Conservation (phyloP, 495 filamentous ascomycete species). For the Penicillium salamii region DNA sequence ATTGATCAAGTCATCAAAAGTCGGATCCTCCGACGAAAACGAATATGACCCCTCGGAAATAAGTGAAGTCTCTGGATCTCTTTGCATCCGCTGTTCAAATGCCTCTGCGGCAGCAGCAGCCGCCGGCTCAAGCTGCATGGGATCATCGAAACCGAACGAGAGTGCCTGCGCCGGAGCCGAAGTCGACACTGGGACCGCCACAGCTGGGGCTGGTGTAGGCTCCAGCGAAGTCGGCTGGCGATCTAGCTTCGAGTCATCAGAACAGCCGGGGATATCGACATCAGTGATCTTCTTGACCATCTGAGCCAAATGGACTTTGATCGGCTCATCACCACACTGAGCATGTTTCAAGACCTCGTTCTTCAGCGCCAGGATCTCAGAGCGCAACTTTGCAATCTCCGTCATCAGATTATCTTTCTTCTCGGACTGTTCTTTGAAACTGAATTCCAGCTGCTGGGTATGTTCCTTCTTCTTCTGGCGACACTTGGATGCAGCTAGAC, state of each 20-base stretch:
- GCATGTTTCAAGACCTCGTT: slow-evolving; percentile 58
- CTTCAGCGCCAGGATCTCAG: slow-evolving; percentile 53
- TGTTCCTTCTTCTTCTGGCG: slow-evolving; percentile 83
- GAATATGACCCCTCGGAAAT: slow-evolving; percentile 29
- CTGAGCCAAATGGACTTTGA: slow-evolving; percentile 46
- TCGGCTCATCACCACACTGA: slow-evolving; percentile 54
- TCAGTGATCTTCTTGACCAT: slow-evolving; percentile 42
- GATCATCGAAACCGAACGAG: slow-evolving; percentile 40
- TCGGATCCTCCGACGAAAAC: slow-evolving; percentile 29
- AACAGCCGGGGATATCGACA: slow-evolving; percentile 15
- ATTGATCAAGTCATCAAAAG: slow-evolving; percentile 36
- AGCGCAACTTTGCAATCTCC: slow-evolving; percentile 45
- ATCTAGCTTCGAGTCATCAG: neutral
- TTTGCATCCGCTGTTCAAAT: slow-evolving; percentile 30
- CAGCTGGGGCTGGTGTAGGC: neutral
- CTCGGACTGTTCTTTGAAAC: slow-evolving; percentile 44
- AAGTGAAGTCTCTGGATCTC: slow-evolving; percentile 28
- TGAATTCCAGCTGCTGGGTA: slow-evolving; percentile 55
- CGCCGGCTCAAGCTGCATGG: slow-evolving; percentile 26
- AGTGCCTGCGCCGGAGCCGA: slow-evolving; percentile 7
- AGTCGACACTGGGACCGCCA: slow-evolving; percentile 3
- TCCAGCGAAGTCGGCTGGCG: slow-evolving; percentile 9
- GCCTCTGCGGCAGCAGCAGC: slow-evolving; percentile 14
- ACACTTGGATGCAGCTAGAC: slow-evolving; percentile 82
- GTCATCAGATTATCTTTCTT: slow-evolving; percentile 64